Evolutionary conservation across 768 basidiomycete genomes (phyloP).

Genomic region (Daedaleopsis nitida): DNA sequence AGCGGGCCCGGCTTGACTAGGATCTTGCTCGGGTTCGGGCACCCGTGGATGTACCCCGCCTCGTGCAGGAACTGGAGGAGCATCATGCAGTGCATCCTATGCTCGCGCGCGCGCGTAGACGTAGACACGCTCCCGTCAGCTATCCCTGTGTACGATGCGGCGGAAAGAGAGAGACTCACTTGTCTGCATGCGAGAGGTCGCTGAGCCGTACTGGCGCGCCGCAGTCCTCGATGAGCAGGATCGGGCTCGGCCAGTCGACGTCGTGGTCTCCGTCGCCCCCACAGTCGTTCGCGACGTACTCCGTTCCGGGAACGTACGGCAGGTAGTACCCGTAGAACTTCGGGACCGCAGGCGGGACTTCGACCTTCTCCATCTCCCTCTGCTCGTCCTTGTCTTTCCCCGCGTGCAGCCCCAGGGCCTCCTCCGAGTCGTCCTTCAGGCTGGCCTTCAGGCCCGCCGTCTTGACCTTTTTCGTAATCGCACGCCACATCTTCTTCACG

Average conservation of each 20-base stretch:
- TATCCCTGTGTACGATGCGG: too few species aligned
- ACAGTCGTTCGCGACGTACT: neutral
- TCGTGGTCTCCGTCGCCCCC: neutral
- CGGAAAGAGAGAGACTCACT: constrained; percentile 11
- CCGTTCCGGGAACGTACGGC: constrained; percentile 9
- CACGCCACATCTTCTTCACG: neutral
- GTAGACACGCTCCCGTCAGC: neutral
- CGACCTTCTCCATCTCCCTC: neutral
- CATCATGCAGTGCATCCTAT: constrained; percentile 26
- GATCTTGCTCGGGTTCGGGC: constrained; percentile 43
- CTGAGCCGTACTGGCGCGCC: constrained; percentile 33
- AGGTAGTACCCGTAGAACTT: constrained; percentile 38
- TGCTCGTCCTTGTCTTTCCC: neutral
- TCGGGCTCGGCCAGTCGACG: constrained; percentile 30
- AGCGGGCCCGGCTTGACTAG: constrained; percentile 46
- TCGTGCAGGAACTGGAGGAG: constrained; percentile 43
- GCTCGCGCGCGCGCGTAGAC: neutral
- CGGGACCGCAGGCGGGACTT: neutral
- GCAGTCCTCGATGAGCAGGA: constrained; percentile 51
- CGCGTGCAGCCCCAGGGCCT: neutral
- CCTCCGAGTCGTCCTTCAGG: neutral
- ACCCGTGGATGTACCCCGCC: constrained; percentile 42
- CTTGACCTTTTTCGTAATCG: neutral
- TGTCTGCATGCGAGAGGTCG: constrained; percentile 18
- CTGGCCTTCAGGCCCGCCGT: neutral